phyloP scores from a whole-genome alignment of 768 basidiomycete species.

The Podaxis mareebaensis region DNA sequence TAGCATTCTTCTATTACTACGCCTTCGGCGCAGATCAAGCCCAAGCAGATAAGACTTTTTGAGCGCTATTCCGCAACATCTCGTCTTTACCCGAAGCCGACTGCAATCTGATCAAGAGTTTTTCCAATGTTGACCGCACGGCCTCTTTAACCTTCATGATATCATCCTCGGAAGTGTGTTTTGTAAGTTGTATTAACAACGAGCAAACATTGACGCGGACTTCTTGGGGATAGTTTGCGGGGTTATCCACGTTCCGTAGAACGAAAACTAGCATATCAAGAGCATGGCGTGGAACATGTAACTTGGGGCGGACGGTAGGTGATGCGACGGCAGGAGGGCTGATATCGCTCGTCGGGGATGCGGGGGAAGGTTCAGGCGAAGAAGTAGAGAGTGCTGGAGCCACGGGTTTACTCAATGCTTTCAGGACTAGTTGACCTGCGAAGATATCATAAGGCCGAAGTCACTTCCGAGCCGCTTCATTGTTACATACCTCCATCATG shows the following conservation, averaged over 20 bases:
- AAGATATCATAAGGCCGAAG: slow-evolving; percentile 1
- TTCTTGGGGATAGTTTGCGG: slow-evolving; percentile 66
- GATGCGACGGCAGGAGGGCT: slow-evolving; percentile 50
- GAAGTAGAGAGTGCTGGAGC: background rate
- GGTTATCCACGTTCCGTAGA: slow-evolving; percentile 57
- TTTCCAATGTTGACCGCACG: slow-evolving; percentile 51
- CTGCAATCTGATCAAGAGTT: slow-evolving; percentile 42
- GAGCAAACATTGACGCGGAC: slow-evolving; percentile 77
- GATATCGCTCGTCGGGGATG: slow-evolving; percentile 43
- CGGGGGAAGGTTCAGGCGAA: slow-evolving; percentile 33
- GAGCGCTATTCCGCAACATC: slow-evolving; percentile 39
- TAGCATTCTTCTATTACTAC: background rate
- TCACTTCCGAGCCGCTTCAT: background rate
- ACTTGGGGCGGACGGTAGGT: slow-evolving; percentile 37
- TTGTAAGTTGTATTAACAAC: slow-evolving; percentile 64
- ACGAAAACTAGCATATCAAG: slow-evolving; percentile 70
- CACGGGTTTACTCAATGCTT: slow-evolving; percentile 51
- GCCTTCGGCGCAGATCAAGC: slow-evolving; percentile 22
- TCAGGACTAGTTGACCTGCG: slow-evolving; percentile 62
- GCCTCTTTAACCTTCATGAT: slow-evolving; percentile 51
- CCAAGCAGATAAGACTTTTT: slow-evolving; percentile 44
- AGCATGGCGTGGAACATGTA: slow-evolving; percentile 51
- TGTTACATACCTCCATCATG: slow-evolving; percentile 60
- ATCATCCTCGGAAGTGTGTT: slow-evolving; percentile 49
- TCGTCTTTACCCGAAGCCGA: slow-evolving; percentile 37